Evolutionary conservation across 345 rosid species (phyloP).

Genomic region (Geranium rotundifolium): DNA sequence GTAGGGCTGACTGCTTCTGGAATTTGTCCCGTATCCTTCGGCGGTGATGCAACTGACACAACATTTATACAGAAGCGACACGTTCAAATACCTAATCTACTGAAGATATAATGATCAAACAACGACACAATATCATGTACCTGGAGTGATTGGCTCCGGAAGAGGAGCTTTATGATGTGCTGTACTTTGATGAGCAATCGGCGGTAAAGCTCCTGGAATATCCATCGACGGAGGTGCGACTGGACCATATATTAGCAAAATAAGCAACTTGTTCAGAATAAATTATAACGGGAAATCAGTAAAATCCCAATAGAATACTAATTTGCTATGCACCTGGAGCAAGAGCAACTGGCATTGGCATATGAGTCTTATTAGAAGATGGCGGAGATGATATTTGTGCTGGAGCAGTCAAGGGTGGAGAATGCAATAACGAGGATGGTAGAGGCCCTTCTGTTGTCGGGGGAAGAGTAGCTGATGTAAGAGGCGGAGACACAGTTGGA

Average conservation of each 20-base stretch:
- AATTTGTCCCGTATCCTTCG: conserved; percentile 20
- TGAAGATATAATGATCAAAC: conserved; percentile 4
- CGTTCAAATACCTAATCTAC: conserved; percentile 5
- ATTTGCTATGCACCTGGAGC: conserved; percentile 28
- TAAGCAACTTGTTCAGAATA: conserved; percentile 4
- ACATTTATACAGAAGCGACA: background rate
- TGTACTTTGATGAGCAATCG: conserved; percentile 3
- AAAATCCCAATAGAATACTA: background rate
- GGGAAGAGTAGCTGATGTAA: conserved; percentile 29
- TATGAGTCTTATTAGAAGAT: conserved; percentile 24
- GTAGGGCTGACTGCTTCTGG: conserved; percentile 28
- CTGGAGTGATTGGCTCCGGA: conserved; percentile 14
- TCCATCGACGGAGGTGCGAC: conserved; percentile 1
- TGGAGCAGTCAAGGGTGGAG: conserved; percentile 17
- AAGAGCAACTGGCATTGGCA: conserved; percentile 23
- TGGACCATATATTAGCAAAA: conserved; percentile 7
- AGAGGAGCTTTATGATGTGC: conserved; percentile 8
- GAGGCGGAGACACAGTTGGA: conserved; percentile 26
- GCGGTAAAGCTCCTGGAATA: conserved; percentile 12
- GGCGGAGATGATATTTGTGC: conserved; percentile 11
- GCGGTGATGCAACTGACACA: conserved; percentile 32
- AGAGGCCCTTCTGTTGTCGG: conserved; percentile 22
- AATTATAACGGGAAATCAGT: conserved; percentile 3
- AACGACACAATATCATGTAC: conserved; percentile 3
- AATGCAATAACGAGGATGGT: conserved; percentile 31